Base-by-base conservation (phyloP, 305 asterid genomes). In the Withania somnifera region DNA sequence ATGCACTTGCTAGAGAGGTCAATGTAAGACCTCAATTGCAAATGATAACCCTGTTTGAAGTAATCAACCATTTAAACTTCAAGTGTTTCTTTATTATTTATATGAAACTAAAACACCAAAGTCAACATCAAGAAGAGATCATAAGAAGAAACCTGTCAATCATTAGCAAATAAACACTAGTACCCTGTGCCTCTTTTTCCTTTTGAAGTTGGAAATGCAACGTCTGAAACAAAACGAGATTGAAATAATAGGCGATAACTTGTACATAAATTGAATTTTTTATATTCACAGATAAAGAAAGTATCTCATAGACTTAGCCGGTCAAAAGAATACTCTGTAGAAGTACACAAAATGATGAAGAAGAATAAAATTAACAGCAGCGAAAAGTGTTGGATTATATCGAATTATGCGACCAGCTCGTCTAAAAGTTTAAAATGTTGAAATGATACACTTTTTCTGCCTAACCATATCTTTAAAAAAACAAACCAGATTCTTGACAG, bases 61-160 rank as follows among this genome's bases (percentile, higher is more conserved):
- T 60, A 26, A 60, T 58, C 78, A 42, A 42, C 57, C 53, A 51
- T 22, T 24, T 20, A 42, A 71, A 42, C 78, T 3, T 71, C 14
- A 71, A 13, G 57, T 24, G 38, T 71, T 5, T 13, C 78, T 71
- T 7, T 42, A 42, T 45, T 71, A 69, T 42, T 42, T 42, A 8
- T 22, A 45, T 45, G 38, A 71, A 40, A 71, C 36, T n/a, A n/a
- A n/a, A n/a, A 26, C 38, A 71, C 38, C 40, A 71, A 8, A 71
- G 34, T 24, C 32, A 71, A 45, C 36, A 22, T 71, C 78, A 71
- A 14, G 38, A 22, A 69, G 22, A 45, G 38, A 32, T 32, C 57
- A 45, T 24, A 45, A 45, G 53, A 38, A 80, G 89, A 78, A 84
- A 95, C 99, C 98, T 92, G 97, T 95, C 99, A 36, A 93, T 84